These are phyloP conservation scores for Cordyceps farinosa DNA, from an alignment of 2,329 filamentous ascomycete genomes.

Conservation along the genomic window DNA sequence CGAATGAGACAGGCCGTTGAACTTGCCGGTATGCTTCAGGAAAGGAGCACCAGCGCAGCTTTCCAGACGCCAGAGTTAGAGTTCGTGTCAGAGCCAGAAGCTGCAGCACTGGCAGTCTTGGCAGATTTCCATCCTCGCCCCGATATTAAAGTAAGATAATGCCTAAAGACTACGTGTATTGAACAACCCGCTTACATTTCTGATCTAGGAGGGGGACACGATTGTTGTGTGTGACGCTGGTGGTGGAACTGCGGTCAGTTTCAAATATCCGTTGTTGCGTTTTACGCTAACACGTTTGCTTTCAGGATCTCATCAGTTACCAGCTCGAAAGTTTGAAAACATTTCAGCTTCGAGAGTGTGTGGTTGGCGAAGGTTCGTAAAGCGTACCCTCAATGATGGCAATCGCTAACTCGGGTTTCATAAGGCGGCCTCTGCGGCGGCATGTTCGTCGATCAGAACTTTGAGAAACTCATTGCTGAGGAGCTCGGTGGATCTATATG, in stretches of 20 bases:
- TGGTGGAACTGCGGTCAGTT: slow-evolving; percentile 34
- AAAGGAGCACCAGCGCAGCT: slow-evolving; percentile 22
- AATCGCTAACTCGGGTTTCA: not conserved
- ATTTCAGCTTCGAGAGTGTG: slow-evolving; percentile 34
- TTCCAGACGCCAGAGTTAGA: slow-evolving; percentile 26
- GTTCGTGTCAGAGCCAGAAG: slow-evolving; percentile 44
- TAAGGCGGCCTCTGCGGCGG: slow-evolving; percentile 39
- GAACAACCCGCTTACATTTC: not conserved
- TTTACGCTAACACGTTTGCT: not conserved
- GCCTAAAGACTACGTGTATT: no score
- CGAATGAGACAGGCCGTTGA: slow-evolving; percentile 36
- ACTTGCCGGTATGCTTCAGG: slow-evolving; percentile 34
- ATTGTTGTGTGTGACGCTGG: slow-evolving; percentile 37
- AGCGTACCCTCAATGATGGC: not conserved
- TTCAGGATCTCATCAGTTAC: slow-evolving; percentile 41
- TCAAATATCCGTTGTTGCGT: not conserved
- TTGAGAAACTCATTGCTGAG: slow-evolving; percentile 27
- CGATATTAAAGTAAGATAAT: not conserved
- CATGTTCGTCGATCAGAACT: slow-evolving; percentile 38
- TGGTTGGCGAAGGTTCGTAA: slow-evolving; percentile 34
- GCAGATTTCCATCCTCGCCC: not conserved
- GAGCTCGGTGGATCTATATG: slow-evolving; percentile 22
- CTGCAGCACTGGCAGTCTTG: slow-evolving; percentile 37
- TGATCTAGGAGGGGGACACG: slow-evolving; percentile 20
- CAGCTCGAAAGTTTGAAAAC: slow-evolving; percentile 23